A percentile compares a stretch with the other conserved stretches of the same genome.
Evolutionary conservation across 1,139 yeast species (phyloP).

Genomic region (Geotrichum carabidarum): DNA sequence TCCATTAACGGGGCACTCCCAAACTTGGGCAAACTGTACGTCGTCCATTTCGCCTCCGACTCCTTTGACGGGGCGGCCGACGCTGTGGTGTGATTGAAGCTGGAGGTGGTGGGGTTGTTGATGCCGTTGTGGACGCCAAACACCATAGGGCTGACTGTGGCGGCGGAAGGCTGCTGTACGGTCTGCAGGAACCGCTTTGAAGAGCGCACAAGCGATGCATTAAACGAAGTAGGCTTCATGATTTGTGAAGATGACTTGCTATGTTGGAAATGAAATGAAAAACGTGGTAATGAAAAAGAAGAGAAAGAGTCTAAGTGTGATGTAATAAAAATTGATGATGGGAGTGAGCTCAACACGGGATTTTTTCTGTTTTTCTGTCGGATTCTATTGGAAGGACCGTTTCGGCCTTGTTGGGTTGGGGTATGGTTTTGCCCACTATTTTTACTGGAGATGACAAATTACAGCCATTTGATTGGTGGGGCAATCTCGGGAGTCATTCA

Average conservation of each 20-base stretch:
- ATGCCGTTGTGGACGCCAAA: constrained; percentile 6
- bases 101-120: neutral
- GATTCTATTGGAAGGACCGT: constrained; percentile 1
- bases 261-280: neutral
- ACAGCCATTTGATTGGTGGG: neutral
- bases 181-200: constrained; percentile 21
- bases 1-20: constrained; percentile 4
- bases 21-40: constrained; percentile 16
- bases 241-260: neutral
- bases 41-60: constrained; percentile 15
- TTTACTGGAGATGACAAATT: neutral
- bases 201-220: constrained; percentile 14
- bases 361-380: neutral
- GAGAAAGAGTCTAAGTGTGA: neutral
- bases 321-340: no score
- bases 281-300: neutral
- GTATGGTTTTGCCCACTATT: neutral
- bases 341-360: neutral
- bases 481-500: no score
- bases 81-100: neutral
- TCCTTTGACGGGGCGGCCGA: neutral
- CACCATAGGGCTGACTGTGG: constrained; percentile 17
- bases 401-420: neutral
- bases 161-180: constrained; percentile 16
- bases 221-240: constrained; percentile 17